Conservation (phyloP, 768 basidiomycete species). For the Daedaleopsis sinensis region DNA sequence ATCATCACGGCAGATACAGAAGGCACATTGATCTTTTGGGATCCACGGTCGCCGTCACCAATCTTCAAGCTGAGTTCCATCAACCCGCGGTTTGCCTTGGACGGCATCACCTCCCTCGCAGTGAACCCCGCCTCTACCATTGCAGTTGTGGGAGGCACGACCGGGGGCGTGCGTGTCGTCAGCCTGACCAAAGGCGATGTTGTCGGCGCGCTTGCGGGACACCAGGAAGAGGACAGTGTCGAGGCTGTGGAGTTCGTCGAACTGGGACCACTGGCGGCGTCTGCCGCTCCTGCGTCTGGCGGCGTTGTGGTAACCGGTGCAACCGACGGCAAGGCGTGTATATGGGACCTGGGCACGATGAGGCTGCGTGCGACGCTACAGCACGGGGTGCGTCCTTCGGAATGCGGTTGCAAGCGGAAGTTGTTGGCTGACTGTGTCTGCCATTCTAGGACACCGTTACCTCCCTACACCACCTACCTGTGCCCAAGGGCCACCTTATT, state of each 20-base stretch:
- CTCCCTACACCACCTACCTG: constrained; percentile 70
- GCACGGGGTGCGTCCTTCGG: constrained; percentile 66
- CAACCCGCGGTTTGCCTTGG: constrained; percentile 77
- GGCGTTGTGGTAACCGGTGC: constrained; percentile 82
- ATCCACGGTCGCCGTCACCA: constrained; percentile 78
- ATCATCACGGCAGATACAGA: constrained; percentile 87
- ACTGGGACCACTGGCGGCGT: constrained; percentile 41
- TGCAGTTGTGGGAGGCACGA: constrained; percentile 87
- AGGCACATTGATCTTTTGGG: constrained; percentile 87
- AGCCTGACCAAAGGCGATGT: constrained; percentile 87
- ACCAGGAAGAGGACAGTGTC: constrained; percentile 85
- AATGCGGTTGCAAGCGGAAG: not conserved
- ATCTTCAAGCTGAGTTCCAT: constrained; percentile 76
- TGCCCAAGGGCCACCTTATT: constrained; percentile 75
- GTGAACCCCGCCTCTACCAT: constrained; percentile 86
- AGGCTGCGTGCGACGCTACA: constrained; percentile 78
- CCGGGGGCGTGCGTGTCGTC: constrained; percentile 85
- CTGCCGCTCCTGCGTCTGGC: constrained; percentile 52
- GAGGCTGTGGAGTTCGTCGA: constrained; percentile 88
- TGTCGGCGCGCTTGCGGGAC: constrained; percentile 76
- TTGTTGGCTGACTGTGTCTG: not conserved
- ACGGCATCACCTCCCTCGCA: constrained; percentile 85
- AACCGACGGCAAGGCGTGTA: constrained; percentile 91
- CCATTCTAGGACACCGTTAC: constrained; percentile 83
- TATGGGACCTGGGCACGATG: constrained; percentile 94